Conservation (phyloP, 495 filamentous ascomycete genomes). For the Penicillium robsamsonii region DNA sequence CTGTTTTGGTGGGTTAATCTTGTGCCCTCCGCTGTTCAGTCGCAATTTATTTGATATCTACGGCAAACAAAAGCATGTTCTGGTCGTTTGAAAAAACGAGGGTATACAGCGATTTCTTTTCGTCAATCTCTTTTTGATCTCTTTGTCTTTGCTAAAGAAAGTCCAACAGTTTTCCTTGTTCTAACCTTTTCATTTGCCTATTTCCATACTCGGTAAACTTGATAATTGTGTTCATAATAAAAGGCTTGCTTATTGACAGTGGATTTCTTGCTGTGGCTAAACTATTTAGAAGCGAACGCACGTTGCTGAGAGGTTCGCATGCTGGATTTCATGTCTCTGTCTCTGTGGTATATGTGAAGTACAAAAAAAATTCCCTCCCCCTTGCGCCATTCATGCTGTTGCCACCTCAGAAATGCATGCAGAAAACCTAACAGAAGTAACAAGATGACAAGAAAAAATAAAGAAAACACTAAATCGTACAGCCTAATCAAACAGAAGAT, state of each 20-base stretch:
- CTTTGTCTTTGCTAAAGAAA: slow-evolving; percentile 4
- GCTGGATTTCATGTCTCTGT: neutral
- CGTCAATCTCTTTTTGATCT: neutral
- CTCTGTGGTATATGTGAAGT: neutral
- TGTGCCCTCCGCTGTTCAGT: neutral
- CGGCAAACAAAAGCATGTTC: slow-evolving; percentile 3
- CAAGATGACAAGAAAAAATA: neutral
- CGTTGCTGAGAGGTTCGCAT: neutral
- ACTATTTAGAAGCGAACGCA: neutral
- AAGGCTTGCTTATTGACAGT: slow-evolving; percentile 1
- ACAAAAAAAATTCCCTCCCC: neutral
- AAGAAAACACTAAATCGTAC: neutral
- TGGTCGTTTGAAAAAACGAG: slow-evolving; percentile 1
- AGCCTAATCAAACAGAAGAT: neutral
- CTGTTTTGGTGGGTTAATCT: neutral
- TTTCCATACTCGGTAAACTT: slow-evolving; percentile 1
- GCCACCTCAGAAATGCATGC: neutral
- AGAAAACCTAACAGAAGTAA: neutral
- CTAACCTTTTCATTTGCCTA: slow-evolving; percentile 1
- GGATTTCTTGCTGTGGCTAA: neutral
- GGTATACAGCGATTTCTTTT: slow-evolving; percentile 4
- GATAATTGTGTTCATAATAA: slow-evolving; percentile 7
- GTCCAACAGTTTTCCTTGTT: slow-evolving; percentile 7
- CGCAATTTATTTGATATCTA: neutral
- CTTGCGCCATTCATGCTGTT: neutral